Evolutionary conservation across 2,329 filamentous ascomycete species (phyloP), one percentile per base, ranked within the genome.

Genomic region (Capronia epimyces): DNA sequence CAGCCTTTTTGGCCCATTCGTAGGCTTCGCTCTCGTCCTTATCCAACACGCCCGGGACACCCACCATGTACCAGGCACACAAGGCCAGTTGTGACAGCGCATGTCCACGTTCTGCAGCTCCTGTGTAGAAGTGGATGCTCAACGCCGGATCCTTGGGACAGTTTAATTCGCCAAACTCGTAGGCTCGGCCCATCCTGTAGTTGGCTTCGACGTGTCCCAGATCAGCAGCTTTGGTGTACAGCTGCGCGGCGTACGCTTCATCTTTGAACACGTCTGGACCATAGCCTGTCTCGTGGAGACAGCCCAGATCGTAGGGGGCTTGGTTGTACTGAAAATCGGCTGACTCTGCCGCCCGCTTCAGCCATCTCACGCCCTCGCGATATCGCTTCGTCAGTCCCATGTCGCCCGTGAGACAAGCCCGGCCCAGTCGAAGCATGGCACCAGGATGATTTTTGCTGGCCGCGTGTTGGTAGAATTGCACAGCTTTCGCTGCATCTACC

Each of bases 21-120:
- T 94, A 97, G 8, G 93, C 93, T 69, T 98, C 93, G 60, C 86
- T 85, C 67, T 97, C 91, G 63, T 98, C 91, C 70, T 93, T 95
- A 54, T 95, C 90, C 18, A 98, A 72, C 12, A 97, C 82, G 0
- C 90, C 89, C 60, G 90, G 86, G 1, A 93, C 93, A 9, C 93
- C 93, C 34, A 97, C 86, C 78, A 97, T 86, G 68, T 97, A 98
- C 93, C 93, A 98, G 9, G 93, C 93, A 69, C 93, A 98, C 7
- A 98, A 76, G 3, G 91, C 91, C 90, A 98, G 95, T 89, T 97
- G 97, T 42, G 89, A 91, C 42, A 83, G 79, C 0, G 89, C 77
- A 64, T 96, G 86, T 1, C 88, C 89, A 40, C 79, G 77, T 64
- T 95, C 87, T 2, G 93, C 93, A 10, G 93, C 91, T 21, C 84